Evolutionary conservation across 176 grass and related monocot species (phyloP).

Genomic region (Bolboschoenus planiculmis): DNA sequence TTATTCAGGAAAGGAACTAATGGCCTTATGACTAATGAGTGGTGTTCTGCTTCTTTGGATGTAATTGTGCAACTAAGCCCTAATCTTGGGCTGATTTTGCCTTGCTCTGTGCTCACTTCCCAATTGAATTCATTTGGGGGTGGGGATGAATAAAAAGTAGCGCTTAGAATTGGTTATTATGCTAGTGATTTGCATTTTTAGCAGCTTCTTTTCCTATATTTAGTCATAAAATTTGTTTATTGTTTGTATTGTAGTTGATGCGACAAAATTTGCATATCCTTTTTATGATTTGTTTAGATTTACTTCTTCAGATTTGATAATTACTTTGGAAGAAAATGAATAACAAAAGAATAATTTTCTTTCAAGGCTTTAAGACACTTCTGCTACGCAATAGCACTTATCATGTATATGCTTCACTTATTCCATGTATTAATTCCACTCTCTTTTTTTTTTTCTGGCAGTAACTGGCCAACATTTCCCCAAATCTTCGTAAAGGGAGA

Average conservation of each 20-base stretch:
- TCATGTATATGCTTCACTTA: neutral
- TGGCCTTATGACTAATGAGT: neutral
- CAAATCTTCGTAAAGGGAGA: constrained; percentile 98
- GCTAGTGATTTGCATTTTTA: neutral
- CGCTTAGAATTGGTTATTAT: neutral
- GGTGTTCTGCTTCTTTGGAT: neutral
- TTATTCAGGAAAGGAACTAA: constrained; percentile 1
- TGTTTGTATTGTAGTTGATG: neutral
- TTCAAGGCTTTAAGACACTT: neutral
- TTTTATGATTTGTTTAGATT: constrained; percentile 17
- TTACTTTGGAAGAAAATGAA: neutral
- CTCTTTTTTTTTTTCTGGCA: constrained; percentile 24
- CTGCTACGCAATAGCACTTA: neutral
- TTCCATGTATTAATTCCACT: neutral
- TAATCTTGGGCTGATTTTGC: neutral
- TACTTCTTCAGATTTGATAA: neutral
- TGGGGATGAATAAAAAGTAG: neutral
- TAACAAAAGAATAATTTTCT: neutral
- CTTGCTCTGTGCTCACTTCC: neutral
- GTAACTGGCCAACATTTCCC: constrained; percentile 93
- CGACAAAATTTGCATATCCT: neutral
- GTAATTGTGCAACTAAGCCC: neutral
- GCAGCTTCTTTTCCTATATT: neutral
- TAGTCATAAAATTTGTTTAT: neutral
- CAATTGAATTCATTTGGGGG: neutral